Evolutionary conservation across 2,329 filamentous ascomycete species (phyloP).

Genomic region (Penicillium oxalicum): DNA sequence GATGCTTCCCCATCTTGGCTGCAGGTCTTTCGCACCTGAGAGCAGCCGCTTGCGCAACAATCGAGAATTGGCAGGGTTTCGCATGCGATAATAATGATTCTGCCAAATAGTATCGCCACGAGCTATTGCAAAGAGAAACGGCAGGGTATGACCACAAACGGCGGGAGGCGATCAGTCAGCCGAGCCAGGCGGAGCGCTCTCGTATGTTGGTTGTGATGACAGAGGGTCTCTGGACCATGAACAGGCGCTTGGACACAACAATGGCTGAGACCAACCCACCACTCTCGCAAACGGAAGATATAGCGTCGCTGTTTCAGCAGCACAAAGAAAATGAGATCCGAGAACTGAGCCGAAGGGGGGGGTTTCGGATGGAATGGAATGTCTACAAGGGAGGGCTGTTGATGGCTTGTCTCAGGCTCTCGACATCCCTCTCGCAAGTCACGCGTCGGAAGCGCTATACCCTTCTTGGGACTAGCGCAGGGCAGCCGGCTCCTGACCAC

Average conservation of each 20-base stretch:
- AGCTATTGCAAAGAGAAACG: not conserved
- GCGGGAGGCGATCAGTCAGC: not conserved
- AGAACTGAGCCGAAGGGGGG: not conserved
- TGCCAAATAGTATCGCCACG: not conserved
- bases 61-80: not conserved
- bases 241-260: constrained; percentile 9
- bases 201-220: constrained; percentile 4
- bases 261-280: not conserved
- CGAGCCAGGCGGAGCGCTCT: not conserved
- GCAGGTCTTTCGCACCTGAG: constrained; percentile 12
- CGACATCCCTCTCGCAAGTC: constrained; percentile 26
- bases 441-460: constrained; percentile 37
- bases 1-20: constrained; percentile 17
- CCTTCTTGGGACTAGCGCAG: constrained; percentile 14
- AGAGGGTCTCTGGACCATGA: not conserved
- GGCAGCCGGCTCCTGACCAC: not conserved
- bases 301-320: constrained; percentile 3
- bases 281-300: not conserved
- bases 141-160: constrained; percentile 5
- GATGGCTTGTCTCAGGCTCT: constrained; percentile 8
- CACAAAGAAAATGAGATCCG: constrained; percentile 13
- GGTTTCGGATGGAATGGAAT: constrained; percentile 3
- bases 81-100: constrained; percentile 11
- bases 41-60: constrained; percentile 8
- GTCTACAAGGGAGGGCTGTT: constrained; percentile 18